Evolutionary conservation across 2,329 filamentous ascomycete genomes (phyloP).

Genomic region (Trichoderma brevicompactum): DNA sequence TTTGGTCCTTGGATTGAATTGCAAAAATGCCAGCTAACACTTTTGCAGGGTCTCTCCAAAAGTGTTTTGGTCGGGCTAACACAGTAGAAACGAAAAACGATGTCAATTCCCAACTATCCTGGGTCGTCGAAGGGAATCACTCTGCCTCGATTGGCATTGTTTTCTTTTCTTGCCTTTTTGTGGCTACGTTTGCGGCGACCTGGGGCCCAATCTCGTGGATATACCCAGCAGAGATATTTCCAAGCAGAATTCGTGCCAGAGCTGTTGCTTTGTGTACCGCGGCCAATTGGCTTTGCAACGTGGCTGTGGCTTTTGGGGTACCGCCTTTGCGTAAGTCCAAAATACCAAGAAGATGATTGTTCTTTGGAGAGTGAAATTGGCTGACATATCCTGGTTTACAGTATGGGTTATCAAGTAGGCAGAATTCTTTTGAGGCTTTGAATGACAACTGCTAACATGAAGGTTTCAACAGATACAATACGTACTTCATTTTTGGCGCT

Average conservation of each 20-base stretch:
- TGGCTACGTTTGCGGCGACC: constrained; percentile 50
- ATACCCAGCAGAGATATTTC: constrained; percentile 54
- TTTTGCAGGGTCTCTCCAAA: constrained; percentile 57
- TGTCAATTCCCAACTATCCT: constrained; percentile 56
- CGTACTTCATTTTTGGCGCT: constrained; percentile 76
- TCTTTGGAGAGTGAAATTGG: background rate
- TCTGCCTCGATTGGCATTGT: constrained; percentile 64
- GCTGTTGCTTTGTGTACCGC: constrained; percentile 50
- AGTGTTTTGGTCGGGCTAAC: constrained; percentile 59
- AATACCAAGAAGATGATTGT: background rate
- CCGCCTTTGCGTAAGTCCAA: constrained; percentile 53
- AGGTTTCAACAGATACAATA: constrained; percentile 49
- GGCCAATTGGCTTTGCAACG: constrained; percentile 44
- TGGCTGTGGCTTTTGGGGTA: constrained; percentile 41
- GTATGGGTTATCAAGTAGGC: constrained; percentile 54
- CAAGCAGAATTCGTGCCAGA: constrained; percentile 49
- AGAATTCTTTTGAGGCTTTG: background rate
- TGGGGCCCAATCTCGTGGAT: constrained; percentile 53
- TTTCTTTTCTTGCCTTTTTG: constrained; percentile 65
- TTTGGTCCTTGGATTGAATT: constrained; percentile 11
- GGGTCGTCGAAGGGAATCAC: constrained; percentile 58
- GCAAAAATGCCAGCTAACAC: background rate
- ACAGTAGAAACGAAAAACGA: constrained; percentile 44
- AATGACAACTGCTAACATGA: background rate
- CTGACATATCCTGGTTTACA: constrained; percentile 26